Evolutionary conservation across 257 asterid species (phyloP), one percentile per base, ranked within the genome.

Genomic region (Capsicum baccatum): DNA sequence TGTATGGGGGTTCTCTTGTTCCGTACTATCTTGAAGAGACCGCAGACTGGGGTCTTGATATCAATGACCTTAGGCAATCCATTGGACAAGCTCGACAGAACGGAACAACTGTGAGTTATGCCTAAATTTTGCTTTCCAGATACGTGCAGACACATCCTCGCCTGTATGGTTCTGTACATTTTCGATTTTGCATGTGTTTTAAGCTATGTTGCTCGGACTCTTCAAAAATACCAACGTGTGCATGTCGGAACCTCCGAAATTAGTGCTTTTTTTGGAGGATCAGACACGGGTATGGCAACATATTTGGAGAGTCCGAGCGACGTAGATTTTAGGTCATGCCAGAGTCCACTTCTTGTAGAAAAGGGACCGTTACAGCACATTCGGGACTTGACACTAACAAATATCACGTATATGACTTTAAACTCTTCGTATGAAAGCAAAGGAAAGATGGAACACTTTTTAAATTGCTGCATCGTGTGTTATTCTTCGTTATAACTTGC

Each of bases 1-100:
- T 96, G 83, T 88, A 94, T 21, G 98, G 98, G 64, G 98, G 99
- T 42, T 90, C 98, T 81, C 94, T 97, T 58, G 94, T 95, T 87
- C 99, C 99, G 3, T 96, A 96, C 88, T 96, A 92, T 86, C 99
- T 96, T 54, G 98, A 96, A 85, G 99, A 96, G 89, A 93, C 98
- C 79, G 98, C 98, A 81, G 94, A 96, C 63, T 94, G 98, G 99
- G 98, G 99, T 80, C 98, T 96, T 84, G 98, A 96, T 87, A 62
- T 92, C 78, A 91, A 56, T 50, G 91, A 93, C 92, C 98, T 96
- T 80, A 97, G 90, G 17, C 95, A 92, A 83, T 91, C 98, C 60
- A 97, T 96, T 86, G 88, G 90, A 86, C 88, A 90, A 83, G 99
- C 99, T 85, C 98, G 96, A 71, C 90, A 91, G 70, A 92, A 94